phyloP scores from a whole-genome alignment of 495 filamentous ascomycete genomes.

The Hypomontagnella monticulosa region DNA sequence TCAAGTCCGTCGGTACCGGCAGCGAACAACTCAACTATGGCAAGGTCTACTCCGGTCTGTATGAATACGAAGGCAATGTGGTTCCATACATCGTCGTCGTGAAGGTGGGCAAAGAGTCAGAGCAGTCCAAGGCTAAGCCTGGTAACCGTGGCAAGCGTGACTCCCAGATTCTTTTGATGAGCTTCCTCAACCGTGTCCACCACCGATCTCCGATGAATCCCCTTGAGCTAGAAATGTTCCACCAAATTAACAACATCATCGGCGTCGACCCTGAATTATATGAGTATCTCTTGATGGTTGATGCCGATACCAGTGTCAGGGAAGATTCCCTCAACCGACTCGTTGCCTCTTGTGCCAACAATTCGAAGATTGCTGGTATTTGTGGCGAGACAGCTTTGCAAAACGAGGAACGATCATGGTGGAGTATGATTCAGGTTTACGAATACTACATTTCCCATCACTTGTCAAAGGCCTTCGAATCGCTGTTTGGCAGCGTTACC shows the following conservation, averaged over 20 bases:
- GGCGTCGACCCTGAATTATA: constrained; percentile 97
- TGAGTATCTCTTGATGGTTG: constrained; percentile 97
- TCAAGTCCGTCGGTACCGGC: constrained; percentile 88
- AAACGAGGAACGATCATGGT: constrained; percentile 94
- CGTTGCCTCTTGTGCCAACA: constrained; percentile 91
- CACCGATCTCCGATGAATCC: constrained; percentile 93
- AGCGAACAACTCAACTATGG: constrained; percentile 96
- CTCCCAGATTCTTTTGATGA: constrained; percentile 84
- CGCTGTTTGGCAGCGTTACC: constrained; percentile 92
- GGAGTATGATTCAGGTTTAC: constrained; percentile 99
- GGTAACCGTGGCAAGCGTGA: constrained; percentile 99
- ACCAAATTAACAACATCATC: constrained; percentile 99
- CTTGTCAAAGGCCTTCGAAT: constrained; percentile 93
- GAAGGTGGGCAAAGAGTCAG: constrained; percentile 96
- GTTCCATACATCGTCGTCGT: constrained; percentile 96
- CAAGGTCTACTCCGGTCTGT: constrained; percentile 97
- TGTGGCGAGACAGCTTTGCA: constrained; percentile 97
- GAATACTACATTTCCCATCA: constrained; percentile 98
- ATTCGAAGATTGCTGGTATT: constrained; percentile 95
- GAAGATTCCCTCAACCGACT: constrained; percentile 93
- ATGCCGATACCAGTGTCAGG: constrained; percentile 94
- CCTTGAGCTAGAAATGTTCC: constrained; percentile 96
- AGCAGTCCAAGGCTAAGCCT: constrained; percentile 89
- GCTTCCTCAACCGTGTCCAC: constrained; percentile 97
- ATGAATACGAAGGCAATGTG: constrained; percentile 97